These are phyloP conservation scores for Kodamaea leandrae DNA, from an alignment of 805 yeast genomes.

Conservation along the genomic window DNA sequence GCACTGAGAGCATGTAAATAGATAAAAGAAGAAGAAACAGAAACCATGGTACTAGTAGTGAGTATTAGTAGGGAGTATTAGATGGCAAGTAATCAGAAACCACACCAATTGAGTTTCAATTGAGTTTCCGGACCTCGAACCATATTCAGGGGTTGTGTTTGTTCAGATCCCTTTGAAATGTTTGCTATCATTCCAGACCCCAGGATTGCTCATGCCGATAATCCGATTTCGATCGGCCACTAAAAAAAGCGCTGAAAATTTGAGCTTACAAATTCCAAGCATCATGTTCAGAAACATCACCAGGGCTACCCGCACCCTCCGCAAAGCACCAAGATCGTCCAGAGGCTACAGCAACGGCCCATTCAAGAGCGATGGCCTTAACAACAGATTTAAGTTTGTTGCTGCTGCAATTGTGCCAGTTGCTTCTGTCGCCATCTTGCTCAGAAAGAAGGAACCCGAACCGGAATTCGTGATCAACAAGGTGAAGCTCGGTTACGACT, in stretches of 20 bases:
- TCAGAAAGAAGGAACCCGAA: conserved; percentile 10
- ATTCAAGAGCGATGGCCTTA: conserved; percentile 5
- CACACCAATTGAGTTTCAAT: too few species aligned
- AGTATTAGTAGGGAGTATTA: too few species aligned
- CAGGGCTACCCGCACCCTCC: conserved; percentile 13
- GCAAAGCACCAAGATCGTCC: conserved; percentile 13
- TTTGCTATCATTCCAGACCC: too few species aligned
- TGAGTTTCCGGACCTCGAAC: too few species aligned
- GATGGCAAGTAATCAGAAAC: too few species aligned
- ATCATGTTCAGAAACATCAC: conserved; percentile 21
- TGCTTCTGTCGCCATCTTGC: conserved; percentile 9
- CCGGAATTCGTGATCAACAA: conserved; percentile 7
- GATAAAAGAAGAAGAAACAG: too few species aligned
- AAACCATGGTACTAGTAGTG: too few species aligned
- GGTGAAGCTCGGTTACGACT: conserved; percentile 7
- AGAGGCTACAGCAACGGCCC: conserved; percentile 11
- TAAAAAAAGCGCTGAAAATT: conserved; percentile 11
- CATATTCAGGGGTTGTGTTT: too few species aligned
- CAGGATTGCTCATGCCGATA: background rate
- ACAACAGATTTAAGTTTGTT: conserved; percentile 11
- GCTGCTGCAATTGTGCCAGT: conserved; percentile 17
- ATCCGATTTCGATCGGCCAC: background rate
- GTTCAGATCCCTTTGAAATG: too few species aligned
- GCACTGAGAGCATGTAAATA: too few species aligned
- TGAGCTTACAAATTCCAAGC: conserved; percentile 6